Base-by-base conservation (phyloP, 495 filamentous ascomycete genomes). In the Polyplosphaeria fusca region DNA sequence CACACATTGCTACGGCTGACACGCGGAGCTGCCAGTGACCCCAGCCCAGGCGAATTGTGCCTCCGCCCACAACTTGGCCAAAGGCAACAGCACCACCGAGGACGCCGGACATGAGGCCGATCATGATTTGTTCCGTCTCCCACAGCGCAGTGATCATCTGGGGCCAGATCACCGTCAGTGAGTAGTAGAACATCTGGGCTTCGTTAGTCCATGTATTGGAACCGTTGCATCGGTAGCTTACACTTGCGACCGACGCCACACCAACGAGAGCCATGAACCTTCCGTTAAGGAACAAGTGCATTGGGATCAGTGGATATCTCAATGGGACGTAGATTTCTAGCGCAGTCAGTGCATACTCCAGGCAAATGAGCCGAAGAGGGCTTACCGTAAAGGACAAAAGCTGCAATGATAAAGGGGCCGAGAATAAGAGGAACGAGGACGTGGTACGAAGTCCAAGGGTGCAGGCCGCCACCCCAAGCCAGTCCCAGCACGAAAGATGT, bases 141-240 rank as follows among this genome's bases (percentile, higher is more conserved):
- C 54, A 60, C 13, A 60, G 50, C 1, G 57, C 14, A 11, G 57
- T 54, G 25, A 60, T 44, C 50, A 48, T 47, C 44, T 60, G 57
- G 4, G 57, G 57, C 55, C 55, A 58, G 19, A 60, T 47, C 9
- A 60, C 41, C 5, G 46, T 48, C 11, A 50, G 18, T 16, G 26
- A 38, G 38, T 60, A 60, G 50, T 60, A 60, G 42, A 60, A 60
- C 57, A 60, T 60, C 39, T 47, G 24, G 22, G 23, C 30, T 23
- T 16, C 27, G 32, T 38, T 38, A 38, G 32, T 5, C 7, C 7
- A 14, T 35, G 7, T 35, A 7, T 35, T 35, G 30, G 30, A 14
- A 7, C 14, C 14, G 30, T 7, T 7, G 7, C 7, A 7, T 14
- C 7, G 7, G 7, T 35, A 12, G 26, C 49, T 14, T 42, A 52